Percentiles rank a stretch among this genome's conserved stretches.
Conservation (phyloP, 2,329 filamentous ascomycete species). For the Colletotrichum chrysophilum region DNA sequence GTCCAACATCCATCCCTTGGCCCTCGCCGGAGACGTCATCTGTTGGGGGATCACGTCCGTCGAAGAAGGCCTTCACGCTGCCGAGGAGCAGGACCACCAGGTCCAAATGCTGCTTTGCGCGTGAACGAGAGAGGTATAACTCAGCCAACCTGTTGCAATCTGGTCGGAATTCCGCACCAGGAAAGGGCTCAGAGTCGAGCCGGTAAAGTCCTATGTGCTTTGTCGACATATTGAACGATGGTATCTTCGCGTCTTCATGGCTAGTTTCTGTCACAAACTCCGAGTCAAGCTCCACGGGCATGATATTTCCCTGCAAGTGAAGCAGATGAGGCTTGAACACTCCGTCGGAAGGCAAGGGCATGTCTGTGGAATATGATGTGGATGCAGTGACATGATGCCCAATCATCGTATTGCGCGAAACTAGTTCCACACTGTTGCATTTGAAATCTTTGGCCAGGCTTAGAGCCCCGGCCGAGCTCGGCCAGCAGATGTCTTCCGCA, state of each 20-base stretch:
- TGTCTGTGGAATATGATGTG: neutral
- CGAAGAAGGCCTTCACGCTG: neutral
- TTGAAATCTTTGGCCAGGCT: neutral
- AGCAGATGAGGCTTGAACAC: neutral
- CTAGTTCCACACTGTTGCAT: neutral
- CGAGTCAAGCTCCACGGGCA: neutral
- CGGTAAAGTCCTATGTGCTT: neutral
- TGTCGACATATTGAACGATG: neutral
- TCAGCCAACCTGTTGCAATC: neutral
- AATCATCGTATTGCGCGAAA: neutral
- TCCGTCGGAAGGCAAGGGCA: neutral
- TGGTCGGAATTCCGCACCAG: neutral
- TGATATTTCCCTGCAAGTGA: neutral
- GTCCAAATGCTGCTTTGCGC: neutral
- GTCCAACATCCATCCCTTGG: neutral
- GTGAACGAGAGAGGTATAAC: accelerated
- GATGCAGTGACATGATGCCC: neutral
- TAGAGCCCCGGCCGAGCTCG: accelerated
- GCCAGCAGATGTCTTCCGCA: neutral
- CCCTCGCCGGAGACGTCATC: neutral
- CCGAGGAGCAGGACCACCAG: neutral
- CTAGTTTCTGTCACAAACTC: neutral
- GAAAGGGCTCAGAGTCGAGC: accelerated
- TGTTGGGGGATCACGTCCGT: neutral
- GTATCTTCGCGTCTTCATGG: neutral